A percentile compares a stretch with the other conserved stretches of the same genome.
These are phyloP conservation scores for Fusarium veterinarium DNA, from an alignment of 2,329 filamentous ascomycete genomes.

Conservation along the genomic window DNA sequence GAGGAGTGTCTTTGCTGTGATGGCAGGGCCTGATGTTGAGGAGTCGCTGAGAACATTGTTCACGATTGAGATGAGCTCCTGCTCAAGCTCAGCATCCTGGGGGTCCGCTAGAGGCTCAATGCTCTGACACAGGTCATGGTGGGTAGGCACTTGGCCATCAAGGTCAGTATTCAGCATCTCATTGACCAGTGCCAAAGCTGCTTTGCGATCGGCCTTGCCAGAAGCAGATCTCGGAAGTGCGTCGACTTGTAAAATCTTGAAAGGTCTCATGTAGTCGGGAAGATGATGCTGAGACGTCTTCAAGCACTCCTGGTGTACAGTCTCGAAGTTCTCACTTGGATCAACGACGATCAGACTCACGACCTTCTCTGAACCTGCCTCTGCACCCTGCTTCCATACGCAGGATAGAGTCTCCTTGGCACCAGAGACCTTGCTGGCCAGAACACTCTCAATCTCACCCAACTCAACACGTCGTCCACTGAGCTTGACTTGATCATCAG, in stretches of 20 bases:
- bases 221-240: slow-evolving; percentile 1
- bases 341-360: slow-evolving; percentile 7
- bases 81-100: neutral
- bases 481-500: slow-evolving; percentile 26
- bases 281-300: neutral
- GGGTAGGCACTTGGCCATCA: accelerated
- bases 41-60: neutral
- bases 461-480: slow-evolving; percentile 27
- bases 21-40: accelerated
- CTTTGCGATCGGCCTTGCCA: slow-evolving; percentile 14
- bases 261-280: slow-evolving; percentile 28
- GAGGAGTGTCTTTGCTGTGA: neutral
- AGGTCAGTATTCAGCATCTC: neutral
- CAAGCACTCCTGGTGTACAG: neutral
- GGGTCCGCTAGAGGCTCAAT: neutral
- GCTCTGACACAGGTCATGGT: accelerated
- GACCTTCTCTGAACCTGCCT: slow-evolving; percentile 12
- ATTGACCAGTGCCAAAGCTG: neutral
- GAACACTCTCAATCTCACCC: slow-evolving; percentile 20
- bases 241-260: neutral
- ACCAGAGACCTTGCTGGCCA: neutral
- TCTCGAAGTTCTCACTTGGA: neutral
- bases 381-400: slow-evolving; percentile 5
- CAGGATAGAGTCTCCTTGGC: slow-evolving; percentile 2
- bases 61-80: neutral